Base-by-base conservation (phyloP, 768 basidiomycete species). In the Amanita exitialis region DNA sequence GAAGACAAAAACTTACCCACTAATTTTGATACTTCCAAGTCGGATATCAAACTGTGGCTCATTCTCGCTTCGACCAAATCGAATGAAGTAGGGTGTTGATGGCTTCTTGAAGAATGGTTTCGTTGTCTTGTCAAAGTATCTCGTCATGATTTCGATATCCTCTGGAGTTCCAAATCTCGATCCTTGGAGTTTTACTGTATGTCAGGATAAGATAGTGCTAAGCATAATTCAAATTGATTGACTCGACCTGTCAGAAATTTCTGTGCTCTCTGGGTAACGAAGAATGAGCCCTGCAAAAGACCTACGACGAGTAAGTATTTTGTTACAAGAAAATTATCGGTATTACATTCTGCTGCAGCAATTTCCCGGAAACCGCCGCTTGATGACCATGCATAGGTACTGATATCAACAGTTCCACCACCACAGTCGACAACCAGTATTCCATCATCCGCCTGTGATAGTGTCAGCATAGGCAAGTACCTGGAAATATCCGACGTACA, bases 31-130 rank as follows among this genome's bases (percentile, higher is more conserved):
- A 47, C 73, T 70, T 7, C 78, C 77, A 25, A 66, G 67, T 30
- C 64, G 65, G 53, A 79, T 79, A 25, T 66, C 65, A 44, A 64
- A 67, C 4, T 47, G 48, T 0, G 53, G 39, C 54, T 77, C 74
- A 37, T 66, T 70, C 54, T 76, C 76, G 18, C 9, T 30, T 3
- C 65, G 64, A n/a, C 77, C 78, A 51, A 79, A 78, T 44, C 66
- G 68, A 50, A 79, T 69, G 54, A 68, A 77, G 32, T 72, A 69
- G 1, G 69, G 64, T 20, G 74, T 71, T 0, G 28, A 15, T 3
- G 18, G 18, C 10, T 20, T 13, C 6, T 35, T 21, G 21, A 79
- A 79, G 13, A 67, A 62, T 1, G 71, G 59, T 49, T 78, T 79
- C 1, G 74, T 71, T 1, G 68, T 66, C 52, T 66, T 71, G 55